Percentiles rank a stretch among this genome's conserved stretches.
These are phyloP conservation scores for Discostella pseudostelligera DNA, from an alignment of 108 stramenopile species.

Conservation along the genomic window DNA sequence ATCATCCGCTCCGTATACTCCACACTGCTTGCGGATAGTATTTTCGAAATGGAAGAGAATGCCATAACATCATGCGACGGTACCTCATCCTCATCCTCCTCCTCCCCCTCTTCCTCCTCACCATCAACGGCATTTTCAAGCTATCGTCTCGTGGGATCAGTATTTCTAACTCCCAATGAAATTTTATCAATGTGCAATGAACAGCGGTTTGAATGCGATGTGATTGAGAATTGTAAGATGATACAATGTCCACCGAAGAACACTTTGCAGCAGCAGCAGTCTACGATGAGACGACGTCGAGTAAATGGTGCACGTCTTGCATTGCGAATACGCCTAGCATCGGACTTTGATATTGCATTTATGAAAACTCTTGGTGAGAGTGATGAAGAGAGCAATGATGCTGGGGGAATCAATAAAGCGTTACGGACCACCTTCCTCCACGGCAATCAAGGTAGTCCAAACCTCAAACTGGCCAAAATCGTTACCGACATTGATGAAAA, in stretches of 20 bases:
- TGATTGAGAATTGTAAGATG: constrained; percentile 44
- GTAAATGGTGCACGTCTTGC: constrained; percentile 49
- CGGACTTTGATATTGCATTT: constrained; percentile 51
- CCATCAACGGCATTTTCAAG: constrained; percentile 9
- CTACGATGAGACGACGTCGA: neutral
- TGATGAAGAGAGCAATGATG: neutral
- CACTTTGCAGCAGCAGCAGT: neutral
- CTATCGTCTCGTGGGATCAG: constrained; percentile 49
- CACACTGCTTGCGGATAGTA: constrained; percentile 9
- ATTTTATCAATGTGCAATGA: constrained; percentile 58
- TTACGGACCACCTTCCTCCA: neutral
- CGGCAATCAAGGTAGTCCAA: neutral
- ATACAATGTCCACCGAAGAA: constrained; percentile 1
- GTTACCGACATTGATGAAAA: constrained; percentile 62
- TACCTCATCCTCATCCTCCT: neutral
- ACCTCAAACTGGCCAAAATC: constrained; percentile 29
- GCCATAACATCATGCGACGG: constrained; percentile 16
- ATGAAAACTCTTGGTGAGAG: constrained; percentile 21
- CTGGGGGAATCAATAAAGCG: neutral
- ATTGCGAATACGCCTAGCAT: constrained; percentile 58
- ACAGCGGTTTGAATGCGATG: constrained; percentile 52
- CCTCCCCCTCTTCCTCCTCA: neutral
- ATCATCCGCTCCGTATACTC: constrained; percentile 19
- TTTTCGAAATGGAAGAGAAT: constrained; percentile 25
- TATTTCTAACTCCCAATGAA: constrained; percentile 36